Percentiles rank a stretch among this genome's conserved stretches.
Conservation (phyloP, 108 stramenopile species). For the Thalassiosira profunda region DNA sequence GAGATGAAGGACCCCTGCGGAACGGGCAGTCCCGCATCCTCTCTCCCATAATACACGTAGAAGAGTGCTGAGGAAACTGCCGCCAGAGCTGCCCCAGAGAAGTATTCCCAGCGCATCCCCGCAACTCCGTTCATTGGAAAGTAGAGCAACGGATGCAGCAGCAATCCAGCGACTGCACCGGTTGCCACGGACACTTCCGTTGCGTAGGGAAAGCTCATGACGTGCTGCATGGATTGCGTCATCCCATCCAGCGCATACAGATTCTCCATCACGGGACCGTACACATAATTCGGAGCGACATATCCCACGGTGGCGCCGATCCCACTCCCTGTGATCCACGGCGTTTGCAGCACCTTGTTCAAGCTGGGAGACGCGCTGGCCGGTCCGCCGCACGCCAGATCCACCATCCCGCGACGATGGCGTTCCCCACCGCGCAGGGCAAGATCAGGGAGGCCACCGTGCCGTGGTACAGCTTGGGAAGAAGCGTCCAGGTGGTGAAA, state of each 20-base stretch:
- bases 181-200: constrained; percentile 45
- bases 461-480: constrained; percentile 42
- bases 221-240: constrained; percentile 13
- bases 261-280: constrained; percentile 41
- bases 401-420: constrained; percentile 40
- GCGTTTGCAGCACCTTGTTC: constrained; percentile 22
- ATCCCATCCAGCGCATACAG: constrained; percentile 46
- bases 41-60: constrained; percentile 41
- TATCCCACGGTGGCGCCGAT: constrained; percentile 47
- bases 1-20: constrained; percentile 37
- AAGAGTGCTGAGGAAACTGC: constrained; percentile 27
- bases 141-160: constrained; percentile 55
- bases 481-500: constrained; percentile 39
- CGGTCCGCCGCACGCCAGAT: constrained; percentile 18
- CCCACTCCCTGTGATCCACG: constrained; percentile 42
- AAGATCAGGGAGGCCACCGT: constrained; percentile 34
- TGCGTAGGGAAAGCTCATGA: constrained; percentile 34
- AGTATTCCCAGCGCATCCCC: constrained; percentile 51
- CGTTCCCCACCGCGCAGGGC: constrained; percentile 52
- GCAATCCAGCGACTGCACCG: constrained; percentile 43
- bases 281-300: constrained; percentile 38
- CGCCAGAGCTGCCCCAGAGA: constrained; percentile 13
- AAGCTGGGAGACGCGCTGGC: neutral
- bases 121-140: constrained; percentile 45
- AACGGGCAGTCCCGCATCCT: constrained; percentile 22